Evolutionary conservation across 2,329 filamentous ascomycete genomes (phyloP), one percentile per base, ranked within the genome.

Genomic region (Hansfordia pulvinata): DNA sequence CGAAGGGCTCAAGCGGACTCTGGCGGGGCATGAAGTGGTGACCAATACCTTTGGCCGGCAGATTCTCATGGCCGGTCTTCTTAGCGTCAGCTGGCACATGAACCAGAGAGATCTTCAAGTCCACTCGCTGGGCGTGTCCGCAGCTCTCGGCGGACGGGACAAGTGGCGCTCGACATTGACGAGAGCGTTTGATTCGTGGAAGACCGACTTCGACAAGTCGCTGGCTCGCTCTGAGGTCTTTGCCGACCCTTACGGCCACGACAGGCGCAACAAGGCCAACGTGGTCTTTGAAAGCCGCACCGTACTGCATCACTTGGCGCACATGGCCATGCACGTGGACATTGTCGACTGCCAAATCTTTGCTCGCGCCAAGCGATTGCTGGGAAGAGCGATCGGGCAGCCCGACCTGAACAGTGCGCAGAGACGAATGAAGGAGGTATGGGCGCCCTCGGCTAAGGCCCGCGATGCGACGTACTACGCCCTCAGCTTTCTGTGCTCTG

Each of bases 311-410:
- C 84, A 93, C 42, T 62, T 98, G 9, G 90, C 90, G 1, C 90
- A 96, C 50, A 94, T 98, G 83, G 84, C 85, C 3, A 93, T 93
- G 69, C 85, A 96, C 45, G 85, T 93, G 14, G 88, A 96, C 45
- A 84, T 96, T 28, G 82, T 93, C n/a, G 88, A 96, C 49, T 88
- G 85, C 43, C 88, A 96, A 53, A 92, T 96, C 37, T 94, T 90
- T 49, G 90, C 88, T 5, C 76, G 86, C 7, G 84, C 88, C 2
- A 82, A 77, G 39, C 69, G 86, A 17, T 65, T 94, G 3, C 69
- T 96, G 4, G 88, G 90, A 13, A 75, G 88, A 24, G 76, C 77
- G 1, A 92, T 96, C 33, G 85, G 82, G 2, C 63, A 72, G 2
- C 73, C 82, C 34, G 90, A 96, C 52, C 76, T 90, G 30, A 75